Evolutionary conservation across 2,329 filamentous ascomycete species (phyloP), one percentile per base, ranked within the genome.

Genomic region (Corinectria fuckeliana): DNA sequence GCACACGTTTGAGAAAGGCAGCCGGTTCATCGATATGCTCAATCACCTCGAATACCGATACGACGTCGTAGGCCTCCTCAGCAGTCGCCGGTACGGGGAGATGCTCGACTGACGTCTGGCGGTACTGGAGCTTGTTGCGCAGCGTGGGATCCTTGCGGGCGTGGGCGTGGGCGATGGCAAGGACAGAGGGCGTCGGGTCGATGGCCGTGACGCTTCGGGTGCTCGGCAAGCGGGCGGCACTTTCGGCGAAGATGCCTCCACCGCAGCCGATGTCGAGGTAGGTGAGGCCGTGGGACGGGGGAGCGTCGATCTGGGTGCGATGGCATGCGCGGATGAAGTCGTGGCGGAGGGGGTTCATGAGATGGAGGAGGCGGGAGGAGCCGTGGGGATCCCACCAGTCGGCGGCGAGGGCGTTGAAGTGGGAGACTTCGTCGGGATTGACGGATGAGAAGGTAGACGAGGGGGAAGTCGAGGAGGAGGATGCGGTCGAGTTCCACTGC

Each of bases 361-460:
- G 89, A 77, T 99, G 95, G 2, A 99, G 87, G 58, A 97, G 88
- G 36, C 94, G 88, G 4, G 93, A 97, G 6, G 94, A 90, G 50
- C 95, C 95, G 73, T 97, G 88, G 1, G 94, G 91, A 77, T 98
- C 93, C 95, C 95, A 99, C 95, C 95, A 99, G 70, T 90, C 90
- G 66, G 91, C 91, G 65, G 95, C 95, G 71, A 99, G 91, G 63
- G 88, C 88, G 72, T 93, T 93, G 85, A 99, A 99, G 81, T 99
- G 95, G 16, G 91, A 91, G 65, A 99, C 87, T 80, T 99, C 94
- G 66, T 89, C 86, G 52, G 91, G 85, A 71, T 96, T 96, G 77
- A 99, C 91, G 55, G 91, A 93, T 47, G 90, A 88, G 69, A 79
- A 82, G 55, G 75, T 66, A 48, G 72, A 45, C 2, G 67, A 51